Percentiles rank a stretch among this genome's conserved stretches.
phyloP scores from a whole-genome alignment of 1,284 basidiomycete genomes.

The Volvariella volvacea region DNA sequence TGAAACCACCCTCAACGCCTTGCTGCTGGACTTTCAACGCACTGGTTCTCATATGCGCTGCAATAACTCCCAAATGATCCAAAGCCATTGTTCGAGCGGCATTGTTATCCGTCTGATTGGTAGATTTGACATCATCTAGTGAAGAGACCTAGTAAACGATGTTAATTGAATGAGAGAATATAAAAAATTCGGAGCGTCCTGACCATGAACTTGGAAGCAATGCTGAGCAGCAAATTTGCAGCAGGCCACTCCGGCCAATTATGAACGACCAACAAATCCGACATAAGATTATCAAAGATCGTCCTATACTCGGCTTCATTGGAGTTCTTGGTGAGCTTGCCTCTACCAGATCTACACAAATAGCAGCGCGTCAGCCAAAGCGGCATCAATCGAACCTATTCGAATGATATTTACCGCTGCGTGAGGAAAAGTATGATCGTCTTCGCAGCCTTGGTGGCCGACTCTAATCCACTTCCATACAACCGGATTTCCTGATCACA shows the following conservation, averaged over 20 bases:
- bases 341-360: conserved; percentile 60
- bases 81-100: conserved; percentile 84
- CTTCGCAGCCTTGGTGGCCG: conserved; percentile 77
- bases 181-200: conserved; percentile 13
- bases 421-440: conserved; percentile 83
- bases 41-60: conserved; percentile 68
- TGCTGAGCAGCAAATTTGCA: conserved; percentile 72
- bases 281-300: conserved; percentile 86
- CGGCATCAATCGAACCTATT: neutral
- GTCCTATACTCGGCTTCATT: conserved; percentile 88
- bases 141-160: conserved; percentile 50
- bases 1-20: conserved; percentile 12
- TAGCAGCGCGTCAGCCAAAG: no score
- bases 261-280: conserved; percentile 83
- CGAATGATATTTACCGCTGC: conserved; percentile 68
- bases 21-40: conserved; percentile 43
- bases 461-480: conserved; percentile 64
- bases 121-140: conserved; percentile 73
- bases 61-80: conserved; percentile 91
- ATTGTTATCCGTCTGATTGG: conserved; percentile 59
- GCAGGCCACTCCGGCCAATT: conserved; percentile 98
- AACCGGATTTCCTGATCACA: conserved; percentile 52
- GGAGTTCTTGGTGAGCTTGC: conserved; percentile 79
- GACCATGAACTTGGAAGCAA: conserved; percentile 81
- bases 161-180: conserved; percentile 2